A percentile compares a stretch with the other conserved stretches of the same genome.
phyloP scores from a whole-genome alignment of 768 basidiomycete species.

The Inosperma sp. region DNA sequence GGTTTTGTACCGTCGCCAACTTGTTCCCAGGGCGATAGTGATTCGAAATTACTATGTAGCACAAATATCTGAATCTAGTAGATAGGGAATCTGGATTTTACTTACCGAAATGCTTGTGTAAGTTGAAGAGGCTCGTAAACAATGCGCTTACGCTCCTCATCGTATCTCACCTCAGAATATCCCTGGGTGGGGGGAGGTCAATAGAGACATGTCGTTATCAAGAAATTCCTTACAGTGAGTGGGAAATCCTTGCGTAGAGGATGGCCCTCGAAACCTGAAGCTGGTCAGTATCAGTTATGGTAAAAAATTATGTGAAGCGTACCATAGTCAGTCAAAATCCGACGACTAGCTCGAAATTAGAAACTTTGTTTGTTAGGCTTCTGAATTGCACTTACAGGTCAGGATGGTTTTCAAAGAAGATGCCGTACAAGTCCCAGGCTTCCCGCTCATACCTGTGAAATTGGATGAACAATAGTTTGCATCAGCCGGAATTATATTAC shows the following conservation, averaged over 20 bases:
- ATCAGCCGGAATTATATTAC: conserved; percentile 35
- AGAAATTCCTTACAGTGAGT: conserved; percentile 61
- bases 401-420: conserved; percentile 95
- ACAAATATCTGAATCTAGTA: background rate
- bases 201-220: background rate
- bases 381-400: conserved; percentile 66
- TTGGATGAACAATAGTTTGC: background rate
- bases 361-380: background rate
- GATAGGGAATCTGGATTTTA: background rate
- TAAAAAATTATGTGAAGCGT: conserved; percentile 12
- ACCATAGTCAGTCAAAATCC: conserved; percentile 98
- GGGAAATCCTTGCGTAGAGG: conserved; percentile 98
- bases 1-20: conserved; percentile 59
- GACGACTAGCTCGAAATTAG: conserved; percentile 53
- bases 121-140: conserved; percentile 97
- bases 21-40: conserved; percentile 93
- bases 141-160: conserved; percentile 95
- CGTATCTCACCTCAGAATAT: conserved; percentile 97
- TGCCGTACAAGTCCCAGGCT: conserved; percentile 96
- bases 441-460: conserved; percentile 86
- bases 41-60: conserved; percentile 82
- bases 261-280: conserved; percentile 89
- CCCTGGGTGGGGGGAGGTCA: conserved; percentile 49
- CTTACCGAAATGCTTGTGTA: conserved; percentile 94
- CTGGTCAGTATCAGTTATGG: conserved; percentile 13